These are phyloP conservation scores for Prunella vulgaris DNA, from an alignment of 257 asterid genomes.

Conservation along the genomic window DNA sequence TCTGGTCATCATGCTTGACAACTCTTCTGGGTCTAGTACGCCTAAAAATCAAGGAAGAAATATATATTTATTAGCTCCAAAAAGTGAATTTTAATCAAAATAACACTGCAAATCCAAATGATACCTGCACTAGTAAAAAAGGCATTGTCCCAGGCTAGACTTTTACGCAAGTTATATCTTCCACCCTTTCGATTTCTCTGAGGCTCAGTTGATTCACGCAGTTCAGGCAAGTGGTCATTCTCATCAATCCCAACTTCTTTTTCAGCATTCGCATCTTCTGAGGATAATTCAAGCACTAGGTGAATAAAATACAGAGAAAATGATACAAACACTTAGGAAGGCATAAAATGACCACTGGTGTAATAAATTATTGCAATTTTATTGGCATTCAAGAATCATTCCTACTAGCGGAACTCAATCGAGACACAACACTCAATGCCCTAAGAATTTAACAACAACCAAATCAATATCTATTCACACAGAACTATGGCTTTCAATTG, in stretches of 20 bases:
- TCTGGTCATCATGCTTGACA: slow-evolving; percentile 66
- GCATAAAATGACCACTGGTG: not conserved
- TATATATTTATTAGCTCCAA: not conserved
- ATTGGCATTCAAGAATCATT: not conserved
- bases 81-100: not conserved
- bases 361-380: not conserved
- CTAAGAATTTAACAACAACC: not conserved
- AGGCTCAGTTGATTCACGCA: slow-evolving; percentile 58
- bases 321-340: not conserved
- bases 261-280: slow-evolving; percentile 36
- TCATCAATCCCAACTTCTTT: slow-evolving; percentile 25
- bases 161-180: slow-evolving; percentile 78
- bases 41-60: slow-evolving; percentile 37
- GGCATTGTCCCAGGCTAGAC: slow-evolving; percentile 97
- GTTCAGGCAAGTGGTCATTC: slow-evolving; percentile 40
- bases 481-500: not conserved
- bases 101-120: not conserved
- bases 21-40: slow-evolving; percentile 77
- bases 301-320: not conserved
- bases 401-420: not conserved
- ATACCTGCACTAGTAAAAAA: slow-evolving; percentile 92
- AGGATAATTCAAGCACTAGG: slow-evolving; percentile 15
- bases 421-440: not conserved
- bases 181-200: slow-evolving; percentile 37
- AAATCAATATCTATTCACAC: not conserved